Percentiles rank a stretch among this genome's conserved stretches.
These are phyloP conservation scores for Neolentinus lepideus DNA, from an alignment of 1,284 basidiomycete species.

Conservation along the genomic window DNA sequence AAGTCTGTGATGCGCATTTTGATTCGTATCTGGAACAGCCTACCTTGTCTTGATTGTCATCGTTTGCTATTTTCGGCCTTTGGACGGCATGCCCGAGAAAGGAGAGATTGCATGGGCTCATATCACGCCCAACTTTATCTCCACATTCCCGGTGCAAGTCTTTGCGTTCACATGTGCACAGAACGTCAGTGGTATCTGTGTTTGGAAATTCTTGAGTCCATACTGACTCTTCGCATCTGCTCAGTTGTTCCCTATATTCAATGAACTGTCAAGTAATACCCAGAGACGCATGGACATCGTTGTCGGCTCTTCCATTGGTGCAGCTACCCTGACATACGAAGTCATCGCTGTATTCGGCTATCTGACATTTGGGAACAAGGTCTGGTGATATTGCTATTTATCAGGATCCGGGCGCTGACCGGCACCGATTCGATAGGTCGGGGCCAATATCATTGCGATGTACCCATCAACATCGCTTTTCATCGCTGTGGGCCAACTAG, in stretches of 20 bases:
- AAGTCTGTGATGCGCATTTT: slow-evolving; percentile 4
- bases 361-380: slow-evolving; percentile 88
- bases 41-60: slow-evolving; percentile 75
- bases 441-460: slow-evolving; percentile 91
- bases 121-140: slow-evolving; percentile 74
- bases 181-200: slow-evolving; percentile 56
- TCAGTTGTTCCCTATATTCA: slow-evolving; percentile 88
- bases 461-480: slow-evolving; percentile 92
- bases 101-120: slow-evolving; percentile 68
- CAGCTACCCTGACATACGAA: slow-evolving; percentile 75
- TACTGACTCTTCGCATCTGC: background rate
- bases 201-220: background rate
- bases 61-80: slow-evolving; percentile 65
- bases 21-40: slow-evolving; percentile 28
- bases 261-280: slow-evolving; percentile 81
- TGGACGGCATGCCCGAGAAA: slow-evolving; percentile 46
- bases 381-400: slow-evolving; percentile 14
- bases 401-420: slow-evolving; percentile 9
- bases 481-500: slow-evolving; percentile 89
- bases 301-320: slow-evolving; percentile 81
- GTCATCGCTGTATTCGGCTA: slow-evolving; percentile 86
- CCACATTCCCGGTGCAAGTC: slow-evolving; percentile 91
- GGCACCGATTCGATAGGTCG: slow-evolving; percentile 44
- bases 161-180: slow-evolving; percentile 92
- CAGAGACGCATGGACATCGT: slow-evolving; percentile 85